Percentiles rank a stretch among this genome's conserved stretches.
These are phyloP conservation scores for Eruca vesicaria DNA, from an alignment of 441 rosid genomes.

Conservation along the genomic window DNA sequence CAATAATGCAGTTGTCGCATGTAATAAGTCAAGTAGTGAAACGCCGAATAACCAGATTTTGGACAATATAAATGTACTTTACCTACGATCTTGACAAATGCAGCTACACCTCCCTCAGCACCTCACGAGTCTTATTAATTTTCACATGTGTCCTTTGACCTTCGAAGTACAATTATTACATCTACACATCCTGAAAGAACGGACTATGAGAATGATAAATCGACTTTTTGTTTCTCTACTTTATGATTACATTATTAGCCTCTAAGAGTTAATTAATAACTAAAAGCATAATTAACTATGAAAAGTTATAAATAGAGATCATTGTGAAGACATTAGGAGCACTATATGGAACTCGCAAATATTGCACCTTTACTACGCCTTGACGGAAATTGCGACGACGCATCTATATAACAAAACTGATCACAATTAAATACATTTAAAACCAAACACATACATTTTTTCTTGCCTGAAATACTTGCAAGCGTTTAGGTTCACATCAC, in stretches of 20 bases:
- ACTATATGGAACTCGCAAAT: not conserved
- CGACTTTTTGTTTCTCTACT: not conserved
- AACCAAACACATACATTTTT: not conserved
- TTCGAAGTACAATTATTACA: slow-evolving; percentile 12
- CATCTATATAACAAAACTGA: not conserved
- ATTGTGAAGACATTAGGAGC: not conserved
- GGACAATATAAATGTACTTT: slow-evolving; percentile 27
- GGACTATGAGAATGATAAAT: not conserved
- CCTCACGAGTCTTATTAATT: slow-evolving; percentile 31
- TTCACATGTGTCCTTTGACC: slow-evolving; percentile 33
- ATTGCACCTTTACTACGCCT: not conserved
- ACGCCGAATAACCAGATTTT: slow-evolving; percentile 28
- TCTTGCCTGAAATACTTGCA: not conserved
- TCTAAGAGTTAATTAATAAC: not conserved
- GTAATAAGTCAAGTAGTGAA: slow-evolving; percentile 26
- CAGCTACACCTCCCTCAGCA: not conserved
- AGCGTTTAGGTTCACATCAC: not conserved
- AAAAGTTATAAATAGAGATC: not conserved
- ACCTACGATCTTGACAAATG: slow-evolving; percentile 37
- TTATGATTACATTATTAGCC: not conserved
- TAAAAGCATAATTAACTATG: not conserved
- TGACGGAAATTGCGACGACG: slow-evolving; percentile 13
- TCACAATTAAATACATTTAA: not conserved
- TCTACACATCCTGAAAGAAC: not conserved
- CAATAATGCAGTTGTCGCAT: slow-evolving; percentile 25